phyloP scores from a whole-genome alignment of 2,329 filamentous ascomycete species.

The Penicillium expansum region DNA sequence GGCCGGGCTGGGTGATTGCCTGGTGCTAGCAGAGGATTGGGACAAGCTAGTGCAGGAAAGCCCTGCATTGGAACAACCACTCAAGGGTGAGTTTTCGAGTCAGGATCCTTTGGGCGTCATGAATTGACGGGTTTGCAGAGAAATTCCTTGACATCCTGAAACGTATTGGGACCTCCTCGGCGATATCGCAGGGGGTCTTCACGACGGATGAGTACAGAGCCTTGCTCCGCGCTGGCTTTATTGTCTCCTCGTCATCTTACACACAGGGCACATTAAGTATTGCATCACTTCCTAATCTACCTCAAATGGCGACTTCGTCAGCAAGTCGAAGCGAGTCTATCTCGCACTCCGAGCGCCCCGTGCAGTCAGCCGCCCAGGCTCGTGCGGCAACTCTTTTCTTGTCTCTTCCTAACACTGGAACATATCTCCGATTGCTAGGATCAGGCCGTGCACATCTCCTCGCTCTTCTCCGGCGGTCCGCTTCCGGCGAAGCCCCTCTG shows the following conservation, averaged over 20 bases:
- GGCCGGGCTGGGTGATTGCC: conserved; percentile 56
- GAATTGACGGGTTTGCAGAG: conserved; percentile 29
- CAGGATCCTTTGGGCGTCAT: background rate
- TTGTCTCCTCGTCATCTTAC: conserved; percentile 50
- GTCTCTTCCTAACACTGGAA: conserved; percentile 59
- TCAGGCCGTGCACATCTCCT: conserved; percentile 56
- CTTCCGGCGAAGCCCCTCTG: conserved; percentile 54
- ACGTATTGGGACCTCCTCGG: conserved; percentile 47
- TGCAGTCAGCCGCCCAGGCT: conserved; percentile 23
- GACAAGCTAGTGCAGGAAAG: conserved; percentile 43
- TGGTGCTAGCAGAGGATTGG: conserved; percentile 56
- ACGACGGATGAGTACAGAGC: conserved; percentile 47
- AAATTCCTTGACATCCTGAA: conserved; percentile 52
- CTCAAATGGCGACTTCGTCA: conserved; percentile 19
- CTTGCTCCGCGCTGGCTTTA: conserved; percentile 54
- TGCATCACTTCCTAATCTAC: conserved; percentile 40
- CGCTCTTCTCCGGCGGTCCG: conserved; percentile 51
- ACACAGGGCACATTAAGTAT: conserved; percentile 41
- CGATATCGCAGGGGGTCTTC: conserved; percentile 47
- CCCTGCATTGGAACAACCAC: conserved; percentile 30
- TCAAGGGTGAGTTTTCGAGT: conserved; percentile 33
- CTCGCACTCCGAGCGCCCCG: conserved; percentile 12
- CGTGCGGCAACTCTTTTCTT: conserved; percentile 47
- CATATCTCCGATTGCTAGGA: conserved; percentile 57
- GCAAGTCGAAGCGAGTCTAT: conserved; percentile 28